Conservation (phyloP, 148 eudicot species). For the Tetragonia tetragonoides region DNA sequence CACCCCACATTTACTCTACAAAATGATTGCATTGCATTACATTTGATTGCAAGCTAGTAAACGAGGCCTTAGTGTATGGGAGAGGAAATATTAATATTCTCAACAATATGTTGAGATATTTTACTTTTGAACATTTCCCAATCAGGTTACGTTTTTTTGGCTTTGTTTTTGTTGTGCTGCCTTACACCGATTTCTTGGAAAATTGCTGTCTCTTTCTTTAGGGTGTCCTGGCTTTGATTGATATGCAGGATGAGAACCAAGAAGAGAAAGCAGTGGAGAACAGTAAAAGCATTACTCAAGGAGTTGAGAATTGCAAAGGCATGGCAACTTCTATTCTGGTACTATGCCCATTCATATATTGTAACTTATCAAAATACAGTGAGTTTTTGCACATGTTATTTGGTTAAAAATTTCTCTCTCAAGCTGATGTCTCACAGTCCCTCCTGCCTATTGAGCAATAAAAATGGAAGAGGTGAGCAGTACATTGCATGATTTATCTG, state of each 20-base stretch:
- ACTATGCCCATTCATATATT: conserved; percentile 10
- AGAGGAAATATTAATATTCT: too few relatives aligned
- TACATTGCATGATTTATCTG: conserved; percentile 17
- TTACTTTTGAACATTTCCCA: neutral
- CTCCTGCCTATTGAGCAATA: conserved; percentile 12
- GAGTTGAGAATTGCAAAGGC: conserved; percentile 8
- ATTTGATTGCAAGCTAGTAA: too few relatives aligned
- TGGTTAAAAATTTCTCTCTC: neutral
- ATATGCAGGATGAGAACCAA: neutral
- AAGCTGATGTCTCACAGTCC: neutral
- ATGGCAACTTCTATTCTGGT: conserved; percentile 5
- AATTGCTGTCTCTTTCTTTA: neutral
- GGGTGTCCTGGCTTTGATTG: neutral
- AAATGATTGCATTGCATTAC: too few relatives aligned
- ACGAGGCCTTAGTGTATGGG: too few relatives aligned
- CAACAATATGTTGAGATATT: neutral
- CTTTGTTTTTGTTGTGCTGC: too few relatives aligned
- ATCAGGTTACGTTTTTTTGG: too few relatives aligned
- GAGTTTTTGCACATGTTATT: conserved; percentile 12
- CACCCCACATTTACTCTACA: too few relatives aligned
- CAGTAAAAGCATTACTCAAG: neutral
- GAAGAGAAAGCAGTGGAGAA: neutral
- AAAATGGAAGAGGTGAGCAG: conserved; percentile 9
- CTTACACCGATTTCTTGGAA: neutral
- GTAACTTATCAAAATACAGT: conserved; percentile 20